Percentiles rank a stretch among this genome's conserved stretches.
phyloP scores from a whole-genome alignment of 192 early-diverging fungal genomes.

The Haplosporangium gracile region DNA sequence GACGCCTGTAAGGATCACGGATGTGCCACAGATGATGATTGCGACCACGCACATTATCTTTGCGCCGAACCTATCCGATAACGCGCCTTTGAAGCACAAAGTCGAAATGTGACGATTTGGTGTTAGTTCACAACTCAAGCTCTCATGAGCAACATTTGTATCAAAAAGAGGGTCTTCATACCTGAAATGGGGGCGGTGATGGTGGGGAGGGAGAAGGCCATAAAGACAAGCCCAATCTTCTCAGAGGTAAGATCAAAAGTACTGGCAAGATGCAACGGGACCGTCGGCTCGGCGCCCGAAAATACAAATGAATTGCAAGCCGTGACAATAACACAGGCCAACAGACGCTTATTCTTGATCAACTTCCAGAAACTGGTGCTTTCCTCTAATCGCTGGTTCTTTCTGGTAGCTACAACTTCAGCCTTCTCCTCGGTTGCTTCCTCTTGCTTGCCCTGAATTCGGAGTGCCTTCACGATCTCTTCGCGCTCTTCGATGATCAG shows the following conservation, averaged over 20 bases:
- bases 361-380: constrained; percentile 36
- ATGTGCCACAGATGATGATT: constrained; percentile 18
- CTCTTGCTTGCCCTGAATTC: constrained; percentile 26
- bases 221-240: constrained; percentile 72
- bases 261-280: constrained; percentile 63
- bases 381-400: constrained; percentile 20
- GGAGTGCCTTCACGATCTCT: constrained; percentile 47
- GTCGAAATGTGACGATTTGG: not conserved
- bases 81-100: constrained; percentile 6
- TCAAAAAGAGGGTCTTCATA: not conserved
- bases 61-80: constrained; percentile 49
- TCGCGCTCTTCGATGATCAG: constrained; percentile 75
- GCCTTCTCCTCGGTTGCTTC: constrained; percentile 41
- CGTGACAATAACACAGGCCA: constrained; percentile 43
- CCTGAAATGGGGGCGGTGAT: constrained; percentile 73
- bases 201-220: constrained; percentile 79
- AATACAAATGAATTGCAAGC: constrained; percentile 42
- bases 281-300: constrained; percentile 66
- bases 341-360: constrained; percentile 38
- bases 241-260: constrained; percentile 59
- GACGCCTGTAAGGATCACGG: not conserved
- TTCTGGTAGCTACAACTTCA: constrained; percentile 21
- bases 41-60: constrained; percentile 26
- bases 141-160: not conserved
- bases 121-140: constrained; percentile 33